These are phyloP conservation scores for Ceratobasidium sp. DNA, from an alignment of 1,284 basidiomycete species.

Conservation along the genomic window DNA sequence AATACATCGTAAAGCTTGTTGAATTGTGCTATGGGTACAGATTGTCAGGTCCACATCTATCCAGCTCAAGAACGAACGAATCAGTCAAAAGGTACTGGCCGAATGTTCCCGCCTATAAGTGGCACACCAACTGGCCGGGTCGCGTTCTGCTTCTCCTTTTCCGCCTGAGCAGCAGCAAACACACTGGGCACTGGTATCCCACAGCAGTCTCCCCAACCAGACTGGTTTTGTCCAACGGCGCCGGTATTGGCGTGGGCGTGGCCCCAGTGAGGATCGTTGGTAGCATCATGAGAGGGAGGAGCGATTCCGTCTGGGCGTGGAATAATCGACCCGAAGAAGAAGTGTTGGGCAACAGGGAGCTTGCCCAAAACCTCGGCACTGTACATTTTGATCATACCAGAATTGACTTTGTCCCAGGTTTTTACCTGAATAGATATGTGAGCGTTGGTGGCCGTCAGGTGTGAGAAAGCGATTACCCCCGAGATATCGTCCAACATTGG, in stretches of 20 bases:
- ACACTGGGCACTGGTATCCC: constrained; percentile 88
- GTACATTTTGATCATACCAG: constrained; percentile 99
- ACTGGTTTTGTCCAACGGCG: constrained; percentile 59
- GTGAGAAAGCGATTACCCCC: constrained; percentile 64
- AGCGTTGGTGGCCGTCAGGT: background rate
- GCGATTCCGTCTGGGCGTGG: constrained; percentile 65
- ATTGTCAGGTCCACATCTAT: too few relatives aligned
- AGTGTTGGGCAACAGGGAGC: constrained; percentile 96
- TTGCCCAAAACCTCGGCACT: constrained; percentile 94
- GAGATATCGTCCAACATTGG: constrained; percentile 99
- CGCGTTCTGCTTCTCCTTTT: constrained; percentile 54
- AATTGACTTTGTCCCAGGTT: constrained; percentile 96
- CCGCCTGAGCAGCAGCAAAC: constrained; percentile 77
- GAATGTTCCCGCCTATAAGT: constrained; percentile 70
- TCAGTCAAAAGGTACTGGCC: constrained; percentile 86
- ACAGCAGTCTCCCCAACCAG: constrained; percentile 94
- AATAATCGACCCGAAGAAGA: constrained; percentile 90
- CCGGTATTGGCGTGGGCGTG: constrained; percentile 71
- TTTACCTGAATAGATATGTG: constrained; percentile 70
- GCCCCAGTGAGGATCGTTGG: constrained; percentile 61
- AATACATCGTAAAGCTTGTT: background rate
- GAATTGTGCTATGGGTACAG: background rate
- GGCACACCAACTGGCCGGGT: constrained; percentile 53
- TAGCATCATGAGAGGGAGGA: constrained; percentile 55
- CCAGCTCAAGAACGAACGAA: background rate